phyloP scores from a whole-genome alignment of 192 early-diverging fungal genomes.

The Entomortierella lignicola region DNA sequence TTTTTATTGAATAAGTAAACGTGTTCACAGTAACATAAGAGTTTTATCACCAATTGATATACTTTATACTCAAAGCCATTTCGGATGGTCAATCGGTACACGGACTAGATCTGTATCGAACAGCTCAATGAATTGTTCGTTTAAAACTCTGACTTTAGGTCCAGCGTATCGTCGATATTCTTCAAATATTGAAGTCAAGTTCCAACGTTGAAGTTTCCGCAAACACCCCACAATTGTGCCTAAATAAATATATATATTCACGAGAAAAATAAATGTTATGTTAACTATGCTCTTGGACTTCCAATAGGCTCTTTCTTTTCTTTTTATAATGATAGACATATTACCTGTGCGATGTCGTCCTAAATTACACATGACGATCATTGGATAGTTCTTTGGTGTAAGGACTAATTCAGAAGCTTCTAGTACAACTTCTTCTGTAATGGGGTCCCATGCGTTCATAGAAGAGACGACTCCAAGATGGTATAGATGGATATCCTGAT shows the following conservation, averaged over 20 bases:
- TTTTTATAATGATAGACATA: too few relatives aligned
- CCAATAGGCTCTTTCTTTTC: too few relatives aligned
- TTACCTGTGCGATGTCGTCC: constrained; percentile 95
- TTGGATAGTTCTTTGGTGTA: constrained; percentile 89
- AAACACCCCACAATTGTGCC: constrained; percentile 98
- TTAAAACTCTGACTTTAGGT: constrained; percentile 95
- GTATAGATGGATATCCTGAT: constrained; percentile 95
- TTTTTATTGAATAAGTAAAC: too few relatives aligned
- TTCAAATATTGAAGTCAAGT: constrained; percentile 98
- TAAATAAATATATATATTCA: constrained; percentile 33
- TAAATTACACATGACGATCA: constrained; percentile 98
- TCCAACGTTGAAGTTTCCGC: constrained; percentile 98
- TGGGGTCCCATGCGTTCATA: constrained; percentile 95
- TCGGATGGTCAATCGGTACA: constrained; percentile 76
- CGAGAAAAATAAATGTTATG: too few relatives aligned
- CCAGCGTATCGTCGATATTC: constrained; percentile 97
- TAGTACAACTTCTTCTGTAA: constrained; percentile 96
- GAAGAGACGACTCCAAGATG: constrained; percentile 88
- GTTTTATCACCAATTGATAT: too few relatives aligned
- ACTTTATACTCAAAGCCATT: constrained; percentile 71
- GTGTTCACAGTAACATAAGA: too few relatives aligned
- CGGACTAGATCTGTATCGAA: constrained; percentile 97
- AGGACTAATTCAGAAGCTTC: constrained; percentile 90
- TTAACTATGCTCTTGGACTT: too few relatives aligned
- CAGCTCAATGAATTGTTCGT: constrained; percentile 95